Conservation (phyloP, 2,329 filamentous ascomycete genomes). For the Trichocomaceae sp. region DNA sequence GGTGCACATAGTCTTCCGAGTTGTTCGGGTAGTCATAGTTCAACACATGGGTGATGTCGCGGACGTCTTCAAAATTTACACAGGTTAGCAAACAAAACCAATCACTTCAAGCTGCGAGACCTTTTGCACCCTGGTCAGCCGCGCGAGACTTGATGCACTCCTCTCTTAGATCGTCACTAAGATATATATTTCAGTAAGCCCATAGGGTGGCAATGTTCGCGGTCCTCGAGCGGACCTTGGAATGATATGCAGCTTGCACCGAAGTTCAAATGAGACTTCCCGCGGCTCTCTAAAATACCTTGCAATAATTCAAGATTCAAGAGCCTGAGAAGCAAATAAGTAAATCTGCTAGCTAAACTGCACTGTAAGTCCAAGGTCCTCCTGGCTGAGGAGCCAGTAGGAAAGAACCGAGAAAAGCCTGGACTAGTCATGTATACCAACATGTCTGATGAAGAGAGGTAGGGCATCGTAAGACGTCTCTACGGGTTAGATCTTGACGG, state of each 20-base stretch:
- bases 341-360: constrained; percentile 62
- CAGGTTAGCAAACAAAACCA: constrained; percentile 68
- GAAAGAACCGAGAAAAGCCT: constrained; percentile 69
- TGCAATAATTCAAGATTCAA: constrained; percentile 41
- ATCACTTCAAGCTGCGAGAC: constrained; percentile 36
- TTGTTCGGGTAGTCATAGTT: constrained; percentile 99
- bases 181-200: constrained; percentile 42
- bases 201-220: constrained; percentile 53
- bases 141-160: constrained; percentile 55
- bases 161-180: constrained; percentile 48
- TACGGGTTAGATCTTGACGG: constrained; percentile 35
- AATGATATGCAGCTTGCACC: constrained; percentile 59
- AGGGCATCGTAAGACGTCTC: constrained; percentile 66
- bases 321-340: constrained; percentile 68
- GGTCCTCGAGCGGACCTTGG: constrained; percentile 62
- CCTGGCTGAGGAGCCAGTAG: constrained; percentile 67
- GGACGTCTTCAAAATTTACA: constrained; percentile 78
- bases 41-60: constrained; percentile 99
- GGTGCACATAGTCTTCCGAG: constrained; percentile 64
- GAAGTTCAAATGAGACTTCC: constrained; percentile 70
- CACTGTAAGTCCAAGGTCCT: constrained; percentile 82
- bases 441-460: constrained; percentile 78
- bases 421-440: constrained; percentile 85
- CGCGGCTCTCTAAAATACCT: constrained; percentile 63
- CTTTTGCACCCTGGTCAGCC: constrained; percentile 51